phyloP scores from a whole-genome alignment of 768 basidiomycete genomes.

The Glaciozyma martinii region DNA sequence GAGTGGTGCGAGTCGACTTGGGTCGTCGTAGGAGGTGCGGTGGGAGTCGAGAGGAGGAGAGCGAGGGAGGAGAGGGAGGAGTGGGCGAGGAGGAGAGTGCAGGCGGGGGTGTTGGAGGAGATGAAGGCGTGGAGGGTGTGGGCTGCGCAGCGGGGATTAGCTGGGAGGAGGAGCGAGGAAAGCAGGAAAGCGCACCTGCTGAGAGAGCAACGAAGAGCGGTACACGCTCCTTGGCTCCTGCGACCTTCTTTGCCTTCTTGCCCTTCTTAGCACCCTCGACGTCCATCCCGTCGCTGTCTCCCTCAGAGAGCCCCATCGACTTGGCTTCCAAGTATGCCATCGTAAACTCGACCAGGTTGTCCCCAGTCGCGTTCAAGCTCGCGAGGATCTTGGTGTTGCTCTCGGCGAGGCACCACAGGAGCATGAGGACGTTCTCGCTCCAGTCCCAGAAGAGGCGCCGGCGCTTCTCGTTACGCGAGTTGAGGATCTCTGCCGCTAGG shows the following conservation, averaged over 20 bases:
- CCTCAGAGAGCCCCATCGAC: conserved; percentile 9
- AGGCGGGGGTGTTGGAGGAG: conserved; percentile 16
- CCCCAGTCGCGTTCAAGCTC: conserved; percentile 15
- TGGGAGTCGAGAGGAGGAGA: conserved; percentile 16
- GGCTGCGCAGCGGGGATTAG: not conserved
- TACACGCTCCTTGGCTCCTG: conserved; percentile 4
- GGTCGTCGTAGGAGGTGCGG: not conserved
- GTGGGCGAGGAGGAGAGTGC: conserved; percentile 17
- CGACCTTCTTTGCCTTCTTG: conserved; percentile 4
- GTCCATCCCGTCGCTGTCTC: conserved; percentile 8
- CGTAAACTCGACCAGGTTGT: conserved; percentile 13
- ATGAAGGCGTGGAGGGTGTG: conserved; percentile 30
- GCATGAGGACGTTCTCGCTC: conserved; percentile 26
- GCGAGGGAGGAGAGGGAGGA: conserved; percentile 18
- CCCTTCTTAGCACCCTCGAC: conserved; percentile 9
- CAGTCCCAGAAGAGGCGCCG: conserved; percentile 27
- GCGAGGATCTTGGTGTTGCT: conserved; percentile 31
- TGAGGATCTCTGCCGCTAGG: not conserved
- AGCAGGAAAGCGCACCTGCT: conserved; percentile 6
- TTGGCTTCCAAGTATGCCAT: conserved; percentile 14
- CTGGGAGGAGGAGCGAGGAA: not conserved
- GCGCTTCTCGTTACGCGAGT: conserved; percentile 16
- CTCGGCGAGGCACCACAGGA: conserved; percentile 30
- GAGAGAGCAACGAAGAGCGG: conserved; percentile 24
- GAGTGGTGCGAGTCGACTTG: not conserved